Conservation (phyloP, 176 grass and related monocot species). For the Paspalum notatum region DNA sequence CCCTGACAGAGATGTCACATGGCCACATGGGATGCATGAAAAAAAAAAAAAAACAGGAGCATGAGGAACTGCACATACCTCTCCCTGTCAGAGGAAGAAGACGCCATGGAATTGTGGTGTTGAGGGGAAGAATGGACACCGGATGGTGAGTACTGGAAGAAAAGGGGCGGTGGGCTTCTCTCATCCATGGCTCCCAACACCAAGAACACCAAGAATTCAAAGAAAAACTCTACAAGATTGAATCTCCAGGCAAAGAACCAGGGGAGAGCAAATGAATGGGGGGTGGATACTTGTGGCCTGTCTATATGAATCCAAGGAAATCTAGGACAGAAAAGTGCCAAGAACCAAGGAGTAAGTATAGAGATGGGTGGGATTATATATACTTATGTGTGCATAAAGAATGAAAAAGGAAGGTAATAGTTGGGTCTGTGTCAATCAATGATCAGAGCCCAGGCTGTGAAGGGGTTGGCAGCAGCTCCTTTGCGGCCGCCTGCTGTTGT, state of each 20-base stretch:
- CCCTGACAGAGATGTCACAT: background rate
- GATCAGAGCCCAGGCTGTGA: slow-evolving; percentile 60
- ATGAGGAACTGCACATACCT: slow-evolving; percentile 58
- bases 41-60: background rate
- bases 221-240: slow-evolving; percentile 27
- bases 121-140: slow-evolving; percentile 83
- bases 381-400: slow-evolving; percentile 2
- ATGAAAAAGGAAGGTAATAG: slow-evolving; percentile 46
- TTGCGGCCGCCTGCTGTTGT: slow-evolving; percentile 37
- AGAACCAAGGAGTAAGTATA: slow-evolving; percentile 51
- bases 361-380: slow-evolving; percentile 53
- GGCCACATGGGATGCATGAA: slow-evolving; percentile 4
- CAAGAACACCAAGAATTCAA: slow-evolving; percentile 11
- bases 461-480: slow-evolving; percentile 45
- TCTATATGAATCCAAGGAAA: slow-evolving; percentile 60
- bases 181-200: slow-evolving; percentile 69
- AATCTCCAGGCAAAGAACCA: slow-evolving; percentile 30
- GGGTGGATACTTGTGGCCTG: slow-evolving; percentile 5
- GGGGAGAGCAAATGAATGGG: slow-evolving; percentile 33
- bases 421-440: slow-evolving; percentile 46
- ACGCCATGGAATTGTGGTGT: slow-evolving; percentile 64
- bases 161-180: slow-evolving; percentile 66
- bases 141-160: slow-evolving; percentile 84
- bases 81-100: slow-evolving; percentile 77
- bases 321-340: slow-evolving; percentile 51